A percentile compares a stretch with the other conserved stretches of the same genome.
These are phyloP conservation scores for Phaeosphaeriaceae sp. DNA, from an alignment of 2,329 filamentous ascomycete species.

Conservation along the genomic window DNA sequence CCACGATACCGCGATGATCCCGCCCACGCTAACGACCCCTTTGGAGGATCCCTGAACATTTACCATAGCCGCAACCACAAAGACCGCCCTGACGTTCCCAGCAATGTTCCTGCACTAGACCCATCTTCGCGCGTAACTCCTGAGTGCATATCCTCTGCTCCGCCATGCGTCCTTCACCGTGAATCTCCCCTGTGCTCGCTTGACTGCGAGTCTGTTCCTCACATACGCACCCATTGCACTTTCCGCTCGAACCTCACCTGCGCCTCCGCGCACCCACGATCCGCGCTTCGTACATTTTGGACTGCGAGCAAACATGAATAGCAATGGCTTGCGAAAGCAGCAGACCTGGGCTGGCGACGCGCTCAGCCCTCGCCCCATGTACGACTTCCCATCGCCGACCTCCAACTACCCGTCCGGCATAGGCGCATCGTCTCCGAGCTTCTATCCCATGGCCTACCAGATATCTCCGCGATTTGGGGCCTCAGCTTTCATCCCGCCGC, in stretches of 20 bases:
- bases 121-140: constrained; percentile 6
- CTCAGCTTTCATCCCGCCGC: constrained; percentile 47
- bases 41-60: neutral
- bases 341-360: constrained; percentile 40
- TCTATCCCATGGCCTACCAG: constrained; percentile 47
- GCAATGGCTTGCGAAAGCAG: constrained; percentile 45
- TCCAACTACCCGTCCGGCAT: constrained; percentile 47
- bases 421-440: constrained; percentile 40
- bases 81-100: constrained; percentile 7
- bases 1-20: constrained; percentile 6
- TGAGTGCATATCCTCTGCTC: constrained; percentile 20
- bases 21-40: constrained; percentile 7
- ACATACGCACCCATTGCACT: constrained; percentile 29
- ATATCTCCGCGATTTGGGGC: constrained; percentile 45
- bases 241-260: constrained; percentile 25
- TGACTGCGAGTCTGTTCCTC: constrained; percentile 31
- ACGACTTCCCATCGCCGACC: constrained; percentile 48
- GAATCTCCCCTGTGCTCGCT: constrained; percentile 33
- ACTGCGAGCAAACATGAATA: constrained; percentile 32
- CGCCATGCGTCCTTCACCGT: constrained; percentile 38
- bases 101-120: neutral
- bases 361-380: constrained; percentile 41
- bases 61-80: constrained; percentile 6
- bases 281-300: constrained; percentile 8
- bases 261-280: constrained; percentile 28